These are phyloP conservation scores for Emericellopsis cladophorae DNA, from an alignment of 2,329 filamentous ascomycete genomes.

Conservation along the genomic window DNA sequence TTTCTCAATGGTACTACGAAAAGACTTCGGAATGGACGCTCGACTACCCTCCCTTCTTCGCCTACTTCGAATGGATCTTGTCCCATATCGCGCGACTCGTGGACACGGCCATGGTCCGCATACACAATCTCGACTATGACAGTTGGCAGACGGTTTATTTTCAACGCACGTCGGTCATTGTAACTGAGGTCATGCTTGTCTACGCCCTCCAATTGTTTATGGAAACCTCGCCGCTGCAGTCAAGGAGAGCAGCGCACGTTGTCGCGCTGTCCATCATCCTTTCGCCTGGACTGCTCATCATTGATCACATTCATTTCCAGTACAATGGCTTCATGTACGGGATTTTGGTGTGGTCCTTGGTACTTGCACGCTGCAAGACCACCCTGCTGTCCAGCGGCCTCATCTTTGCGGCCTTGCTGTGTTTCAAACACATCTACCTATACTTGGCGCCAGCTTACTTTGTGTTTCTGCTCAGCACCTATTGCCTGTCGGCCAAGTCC, in stretches of 20 bases:
- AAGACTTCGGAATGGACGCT: conserved; percentile 98
- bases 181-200: conserved; percentile 71
- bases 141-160: conserved; percentile 94
- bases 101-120: conserved; percentile 70
- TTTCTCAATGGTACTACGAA: conserved; percentile 92
- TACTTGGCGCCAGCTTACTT: conserved; percentile 96
- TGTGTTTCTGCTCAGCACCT: conserved; percentile 76
- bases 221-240: conserved; percentile 49
- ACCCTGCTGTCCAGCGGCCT: conserved; percentile 69
- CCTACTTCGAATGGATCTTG: conserved; percentile 88
- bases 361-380: conserved; percentile 63
- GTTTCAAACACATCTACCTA: conserved; percentile 96
- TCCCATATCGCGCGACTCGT: conserved; percentile 66
- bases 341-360: conserved; percentile 73
- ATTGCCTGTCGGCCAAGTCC: conserved; percentile 71
- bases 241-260: conserved; percentile 70
- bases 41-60: conserved; percentile 97
- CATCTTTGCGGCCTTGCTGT: conserved; percentile 73
- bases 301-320: conserved; percentile 98
- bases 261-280: conserved; percentile 81
- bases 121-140: conserved; percentile 73
- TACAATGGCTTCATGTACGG: conserved; percentile 98
- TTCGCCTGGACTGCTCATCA: conserved; percentile 87
- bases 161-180: conserved; percentile 77
- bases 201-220: conserved; percentile 76